Percentiles rank a stretch among this genome's conserved stretches.
Evolutionary conservation across 108 stramenopile genomes (phyloP).

Genomic region (Hondaea fermentalgiana): DNA sequence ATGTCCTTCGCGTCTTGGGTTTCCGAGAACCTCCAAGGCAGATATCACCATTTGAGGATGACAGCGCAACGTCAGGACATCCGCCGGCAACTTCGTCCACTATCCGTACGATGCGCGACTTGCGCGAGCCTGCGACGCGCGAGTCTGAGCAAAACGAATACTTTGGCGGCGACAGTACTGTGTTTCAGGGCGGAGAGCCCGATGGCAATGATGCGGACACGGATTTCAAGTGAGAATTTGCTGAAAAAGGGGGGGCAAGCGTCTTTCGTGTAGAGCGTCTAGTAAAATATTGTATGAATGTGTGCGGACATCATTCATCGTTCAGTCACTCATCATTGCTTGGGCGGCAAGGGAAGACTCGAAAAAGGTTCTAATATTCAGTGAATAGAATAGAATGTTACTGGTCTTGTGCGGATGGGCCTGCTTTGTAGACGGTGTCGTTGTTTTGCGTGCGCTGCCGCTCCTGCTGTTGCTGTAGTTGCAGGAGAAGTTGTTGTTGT

Average conservation of each 20-base stretch:
- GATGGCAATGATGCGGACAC: neutral
- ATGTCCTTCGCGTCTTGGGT: neutral
- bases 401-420: too few species aligned
- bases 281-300: neutral
- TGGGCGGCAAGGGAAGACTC: too few species aligned
- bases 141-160: neutral
- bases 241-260: neutral
- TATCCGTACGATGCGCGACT: neutral
- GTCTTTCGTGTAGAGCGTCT: neutral
- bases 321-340: too few species aligned
- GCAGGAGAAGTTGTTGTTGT: too few species aligned
- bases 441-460: too few species aligned
- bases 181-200: neutral
- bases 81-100: neutral
- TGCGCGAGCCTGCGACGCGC: neutral
- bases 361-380: too few species aligned
- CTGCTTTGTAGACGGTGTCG: too few species aligned
- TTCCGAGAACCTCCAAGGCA: neutral
- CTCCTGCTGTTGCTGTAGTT: too few species aligned
- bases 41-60: neutral
- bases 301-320: too few species aligned
- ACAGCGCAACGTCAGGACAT: neutral
- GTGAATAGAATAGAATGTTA: too few species aligned
- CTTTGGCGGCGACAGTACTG: slow-evolving; percentile 7
- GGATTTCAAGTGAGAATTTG: neutral